Evolutionary conservation across 768 basidiomycete species (phyloP).

Genomic region (Calvatia gigantea): DNA sequence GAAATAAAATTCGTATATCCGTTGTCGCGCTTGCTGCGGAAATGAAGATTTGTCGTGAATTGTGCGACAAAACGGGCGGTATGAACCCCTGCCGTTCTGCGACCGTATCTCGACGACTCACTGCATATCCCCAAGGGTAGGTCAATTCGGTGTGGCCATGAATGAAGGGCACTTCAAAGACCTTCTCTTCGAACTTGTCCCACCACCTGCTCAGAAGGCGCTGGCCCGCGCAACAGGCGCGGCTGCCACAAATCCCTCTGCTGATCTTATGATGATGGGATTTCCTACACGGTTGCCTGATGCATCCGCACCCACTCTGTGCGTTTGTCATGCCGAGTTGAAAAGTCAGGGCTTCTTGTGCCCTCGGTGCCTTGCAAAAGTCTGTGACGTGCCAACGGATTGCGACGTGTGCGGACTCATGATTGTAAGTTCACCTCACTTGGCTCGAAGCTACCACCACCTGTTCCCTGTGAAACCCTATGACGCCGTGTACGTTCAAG

Average conservation of each 20-base stretch:
- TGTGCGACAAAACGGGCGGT: constrained; percentile 93
- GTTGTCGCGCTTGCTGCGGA: constrained; percentile 95
- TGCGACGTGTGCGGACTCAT: constrained; percentile 96
- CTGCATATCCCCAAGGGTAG: constrained; percentile 30
- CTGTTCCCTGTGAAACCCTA: constrained; percentile 93
- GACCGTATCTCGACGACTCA: background rate
- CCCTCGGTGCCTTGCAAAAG: constrained; percentile 87
- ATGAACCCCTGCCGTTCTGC: constrained; percentile 21
- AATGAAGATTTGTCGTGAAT: constrained; percentile 94
- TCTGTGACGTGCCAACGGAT: constrained; percentile 98
- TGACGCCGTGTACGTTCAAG: constrained; percentile 64
- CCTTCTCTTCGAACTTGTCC: constrained; percentile 90
- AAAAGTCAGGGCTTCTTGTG: constrained; percentile 94
- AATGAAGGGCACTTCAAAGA: constrained; percentile 98
- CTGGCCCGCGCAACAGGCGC: constrained; percentile 42
- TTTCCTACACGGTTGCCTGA: constrained; percentile 92
- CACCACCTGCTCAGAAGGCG: constrained; percentile 83
- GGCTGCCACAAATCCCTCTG: constrained; percentile 52
- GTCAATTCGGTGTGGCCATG: constrained; percentile 93
- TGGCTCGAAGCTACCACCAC: constrained; percentile 94
- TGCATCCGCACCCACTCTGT: constrained; percentile 77
- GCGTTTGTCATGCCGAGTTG: constrained; percentile 91
- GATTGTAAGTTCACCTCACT: constrained; percentile 96
- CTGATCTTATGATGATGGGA: constrained; percentile 99
- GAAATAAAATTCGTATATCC: constrained; percentile 84